Evolutionary conservation across 2,329 filamentous ascomycete species (phyloP).

Genomic region (Xylariaceae sp.): DNA sequence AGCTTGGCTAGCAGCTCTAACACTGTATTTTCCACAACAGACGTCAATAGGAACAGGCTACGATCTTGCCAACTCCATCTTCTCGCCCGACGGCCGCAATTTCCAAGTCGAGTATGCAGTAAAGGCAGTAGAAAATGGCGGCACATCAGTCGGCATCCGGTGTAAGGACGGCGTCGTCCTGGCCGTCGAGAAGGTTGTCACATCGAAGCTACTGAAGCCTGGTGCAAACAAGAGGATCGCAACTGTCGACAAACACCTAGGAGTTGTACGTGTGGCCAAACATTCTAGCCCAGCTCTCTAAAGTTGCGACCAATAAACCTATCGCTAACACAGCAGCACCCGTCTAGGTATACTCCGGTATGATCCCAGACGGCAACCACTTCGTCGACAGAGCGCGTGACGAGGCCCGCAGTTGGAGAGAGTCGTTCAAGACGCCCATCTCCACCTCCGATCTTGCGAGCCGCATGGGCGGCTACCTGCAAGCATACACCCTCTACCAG

Average conservation of each 20-base stretch:
- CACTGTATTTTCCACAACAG: slow-evolving; percentile 40
- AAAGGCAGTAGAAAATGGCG: slow-evolving; percentile 97
- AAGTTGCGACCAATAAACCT: too few species aligned
- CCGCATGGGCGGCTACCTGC: slow-evolving; percentile 91
- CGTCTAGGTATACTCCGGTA: slow-evolving; percentile 81
- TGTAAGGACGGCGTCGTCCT: slow-evolving; percentile 97
- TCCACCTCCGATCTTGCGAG: slow-evolving; percentile 80
- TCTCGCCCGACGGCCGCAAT: slow-evolving; percentile 97
- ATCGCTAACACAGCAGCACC: slow-evolving; percentile 1
- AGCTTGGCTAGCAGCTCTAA: slow-evolving; percentile 8
- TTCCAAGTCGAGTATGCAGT: slow-evolving; percentile 99
- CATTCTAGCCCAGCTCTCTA: too few species aligned
- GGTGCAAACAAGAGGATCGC: slow-evolving; percentile 96
- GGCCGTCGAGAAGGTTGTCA: slow-evolving; percentile 92
- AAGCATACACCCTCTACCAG: slow-evolving; percentile 96
- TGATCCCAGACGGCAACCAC: slow-evolving; percentile 91
- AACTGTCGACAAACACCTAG: slow-evolving; percentile 87
- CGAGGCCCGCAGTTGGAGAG: slow-evolving; percentile 86
- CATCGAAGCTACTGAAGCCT: slow-evolving; percentile 90
- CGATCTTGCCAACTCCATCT: slow-evolving; percentile 99
- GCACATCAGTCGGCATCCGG: slow-evolving; percentile 90
- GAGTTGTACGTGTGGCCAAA: slow-evolving; percentile 84
- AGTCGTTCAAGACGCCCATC: slow-evolving; percentile 91
- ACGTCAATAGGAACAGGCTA: slow-evolving; percentile 99
- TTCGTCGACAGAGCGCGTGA: slow-evolving; percentile 92